Evolutionary conservation across 129 eudicot species (phyloP), one percentile per base, ranked within the genome.

Genomic region (Artemisia tridentata): DNA sequence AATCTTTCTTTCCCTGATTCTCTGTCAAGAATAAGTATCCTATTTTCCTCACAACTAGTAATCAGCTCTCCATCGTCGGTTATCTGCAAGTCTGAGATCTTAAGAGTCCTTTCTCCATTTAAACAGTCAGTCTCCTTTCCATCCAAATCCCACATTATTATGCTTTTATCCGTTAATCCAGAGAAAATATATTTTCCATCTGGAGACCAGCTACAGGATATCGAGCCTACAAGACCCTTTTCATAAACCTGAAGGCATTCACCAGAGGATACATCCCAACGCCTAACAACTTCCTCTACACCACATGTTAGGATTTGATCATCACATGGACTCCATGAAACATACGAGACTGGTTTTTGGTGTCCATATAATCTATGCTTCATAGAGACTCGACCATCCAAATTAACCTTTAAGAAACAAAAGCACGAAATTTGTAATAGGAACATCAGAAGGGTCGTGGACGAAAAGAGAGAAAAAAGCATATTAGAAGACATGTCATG

Each of bases 191-290:
- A 83, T 66, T 82, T 82, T 13, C 97, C 96, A 84, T 87, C 92
- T 16, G 87, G 88, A 19, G 91, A 77, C 99, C 99, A 93, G 41
- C 74, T 93, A 77, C 97, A 90, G 0, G 99, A 93, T 65, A 93
- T 77, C 27, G 81, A 54, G 70, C 96, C 89, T 51, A 85, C 63
- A 43, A 87, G 89, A 52, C 61, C 75, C 73, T 87, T 93, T 73
- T 87, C 92, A 43, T 93, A 93, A 62, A 82, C 74, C 34, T 79
- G 85, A 63, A 87, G 87, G 74, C 99, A 93, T 77, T 93, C 88
- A 38, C 99, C 99, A 38, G 96, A 85, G 43, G 77, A 54, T 72
- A 86, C 84, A 80, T 87, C 87, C 99, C 99, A 93, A 45, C 88
- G 81, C 48, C 96, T 83, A 41, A 86, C 84, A 3, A 72, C 76